A percentile compares a stretch with the other conserved stretches of the same genome.
phyloP scores from a whole-genome alignment of 257 asterid species.

The Solanum clarkiae region DNA sequence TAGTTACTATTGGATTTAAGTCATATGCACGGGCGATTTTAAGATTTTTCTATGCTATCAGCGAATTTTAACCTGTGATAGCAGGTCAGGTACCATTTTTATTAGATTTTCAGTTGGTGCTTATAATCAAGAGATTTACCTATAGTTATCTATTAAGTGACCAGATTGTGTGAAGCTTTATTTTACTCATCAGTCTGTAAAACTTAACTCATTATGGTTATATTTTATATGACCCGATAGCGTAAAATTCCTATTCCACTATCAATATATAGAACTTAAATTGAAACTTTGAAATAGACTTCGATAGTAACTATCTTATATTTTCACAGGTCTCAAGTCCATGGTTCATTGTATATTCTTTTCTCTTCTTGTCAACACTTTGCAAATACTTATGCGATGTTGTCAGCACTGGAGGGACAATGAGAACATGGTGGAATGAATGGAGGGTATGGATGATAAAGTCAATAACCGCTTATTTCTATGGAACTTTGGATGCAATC shows the following conservation, averaged over 20 bases:
- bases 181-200: not conserved
- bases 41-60: not conserved
- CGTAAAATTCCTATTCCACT: not conserved
- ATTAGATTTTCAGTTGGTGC: not conserved
- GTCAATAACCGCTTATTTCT: conserved; percentile 33
- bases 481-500: conserved; percentile 33
- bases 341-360: conserved; percentile 25
- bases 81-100: not conserved
- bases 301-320: not conserved
- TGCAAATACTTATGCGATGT: conserved; percentile 44
- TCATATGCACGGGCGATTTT: not conserved
- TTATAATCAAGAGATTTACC: not conserved
- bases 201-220: not conserved
- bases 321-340: conserved; percentile 38
- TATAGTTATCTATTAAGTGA: not conserved
- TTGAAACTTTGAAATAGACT: not conserved
- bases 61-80: not conserved
- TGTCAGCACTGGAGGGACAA: conserved; percentile 24
- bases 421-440: conserved; percentile 38
- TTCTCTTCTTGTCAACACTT: conserved; percentile 36
- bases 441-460: conserved; percentile 57
- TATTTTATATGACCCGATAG: not conserved
- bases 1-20: not conserved
- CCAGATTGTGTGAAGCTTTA: not conserved
- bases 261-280: not conserved